These are phyloP conservation scores for Carex cristatella DNA, from an alignment of 176 grass and related monocot species.

Conservation along the genomic window DNA sequence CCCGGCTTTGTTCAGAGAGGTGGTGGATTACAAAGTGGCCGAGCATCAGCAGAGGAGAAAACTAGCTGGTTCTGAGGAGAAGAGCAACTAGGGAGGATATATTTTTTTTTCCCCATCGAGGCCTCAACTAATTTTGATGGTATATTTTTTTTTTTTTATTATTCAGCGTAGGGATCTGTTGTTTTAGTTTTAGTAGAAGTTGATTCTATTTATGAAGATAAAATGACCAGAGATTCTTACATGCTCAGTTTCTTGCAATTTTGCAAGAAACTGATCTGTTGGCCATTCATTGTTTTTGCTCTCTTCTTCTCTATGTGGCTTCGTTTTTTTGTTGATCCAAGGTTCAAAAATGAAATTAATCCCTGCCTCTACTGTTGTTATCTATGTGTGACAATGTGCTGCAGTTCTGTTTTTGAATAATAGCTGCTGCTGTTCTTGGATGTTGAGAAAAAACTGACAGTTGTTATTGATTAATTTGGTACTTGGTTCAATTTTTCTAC, in stretches of 20 bases:
- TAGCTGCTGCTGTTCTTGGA: background rate
- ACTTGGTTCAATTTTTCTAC: background rate
- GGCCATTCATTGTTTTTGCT: background rate
- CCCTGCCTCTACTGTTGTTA: background rate
- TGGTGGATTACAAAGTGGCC: constrained; percentile 89
- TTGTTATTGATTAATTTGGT: background rate
- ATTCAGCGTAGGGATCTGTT: constrained; percentile 1
- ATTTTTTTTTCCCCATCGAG: background rate
- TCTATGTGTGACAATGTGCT: background rate
- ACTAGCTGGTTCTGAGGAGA: constrained; percentile 43
- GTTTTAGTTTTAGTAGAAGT: constrained; percentile 6
- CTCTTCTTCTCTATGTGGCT: background rate
- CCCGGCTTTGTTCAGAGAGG: constrained; percentile 75
- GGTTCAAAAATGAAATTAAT: background rate
- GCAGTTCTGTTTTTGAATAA: background rate
- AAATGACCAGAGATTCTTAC: constrained; percentile 11
- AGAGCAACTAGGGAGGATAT: constrained; percentile 28
- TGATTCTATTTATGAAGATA: constrained; percentile 6
- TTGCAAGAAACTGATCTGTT: constrained; percentile 3
- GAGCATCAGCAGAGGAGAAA: constrained; percentile 90
- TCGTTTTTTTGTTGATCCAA: background rate
- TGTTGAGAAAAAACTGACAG: background rate
- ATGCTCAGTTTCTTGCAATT: background rate
- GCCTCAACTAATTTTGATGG: constrained; percentile 15
- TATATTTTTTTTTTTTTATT: constrained; percentile 2